Evolutionary conservation across 441 rosid species (phyloP), one percentile per base, ranked within the genome.

Genomic region (Euphorbia celastroides): DNA sequence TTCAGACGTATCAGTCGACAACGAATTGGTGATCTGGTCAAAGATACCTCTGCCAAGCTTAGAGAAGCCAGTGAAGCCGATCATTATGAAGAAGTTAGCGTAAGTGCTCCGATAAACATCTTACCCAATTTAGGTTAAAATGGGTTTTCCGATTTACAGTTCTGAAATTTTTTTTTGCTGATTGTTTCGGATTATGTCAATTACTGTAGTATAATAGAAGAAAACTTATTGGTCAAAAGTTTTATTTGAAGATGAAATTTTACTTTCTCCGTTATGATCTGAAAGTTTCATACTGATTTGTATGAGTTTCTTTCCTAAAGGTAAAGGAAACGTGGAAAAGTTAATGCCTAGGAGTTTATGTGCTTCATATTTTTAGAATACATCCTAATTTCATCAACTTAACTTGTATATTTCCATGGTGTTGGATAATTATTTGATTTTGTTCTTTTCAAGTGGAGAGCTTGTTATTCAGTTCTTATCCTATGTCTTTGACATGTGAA

Each of bases 21-120:
- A 60, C 86, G 81, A 41, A 83, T 91, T 36, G 74, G 86, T 62
- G 86, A 88, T 38, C 60, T 91, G 75, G 90, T 87, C 64, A 91
- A 85, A 72, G 88, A 83, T n/a, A 87, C 96, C 67, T 87, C 96
- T 30, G 79, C 80, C 8, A 87, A 78, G 64, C 93, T 91, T 55
- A 88, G 80, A 74, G 79, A 87, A 84, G 90, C 92, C 60, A 85
- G 88, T 51, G 90, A 88, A 78, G 74, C 75, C 16, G 92, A 91
- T 80, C 83, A 73, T 63, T 62, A 76, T 57, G 79, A 70, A 61
- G 77, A 78, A 70, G 81, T 83, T 75, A 83, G 72, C 74, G 91
- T 86, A 77, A 76, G 91, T 78, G 66, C 17, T 22, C 12, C 41
- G 7, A 31, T 10, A 58, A 58, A 32, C 3, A n/a, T n/a, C 38